Percentiles rank a stretch among this genome's conserved stretches.
phyloP scores from a whole-genome alignment of 371 early-diverging fungal genomes.

The Nosema granulosis region DNA sequence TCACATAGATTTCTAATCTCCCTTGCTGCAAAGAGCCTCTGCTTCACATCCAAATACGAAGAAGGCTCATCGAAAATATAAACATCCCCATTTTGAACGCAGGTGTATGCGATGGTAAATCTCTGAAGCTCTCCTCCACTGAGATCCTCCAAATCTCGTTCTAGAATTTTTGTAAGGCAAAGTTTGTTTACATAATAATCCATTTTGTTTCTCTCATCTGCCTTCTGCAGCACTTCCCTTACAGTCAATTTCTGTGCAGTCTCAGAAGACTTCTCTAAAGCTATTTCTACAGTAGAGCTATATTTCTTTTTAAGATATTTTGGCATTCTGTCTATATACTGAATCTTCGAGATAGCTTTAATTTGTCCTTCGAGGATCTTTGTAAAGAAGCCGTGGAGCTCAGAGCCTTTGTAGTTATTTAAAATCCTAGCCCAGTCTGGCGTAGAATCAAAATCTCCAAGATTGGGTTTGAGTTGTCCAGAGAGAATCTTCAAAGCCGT shows the following conservation, averaged over 20 bases:
- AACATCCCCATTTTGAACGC: conserved; percentile 82
- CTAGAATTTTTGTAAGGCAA: conserved; percentile 77
- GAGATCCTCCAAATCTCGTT: conserved; percentile 79
- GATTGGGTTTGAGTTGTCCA: conserved; percentile 93
- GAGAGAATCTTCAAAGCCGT: conserved; percentile 93
- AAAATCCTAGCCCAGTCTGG: conserved; percentile 94
- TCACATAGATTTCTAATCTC: conserved; percentile 80
- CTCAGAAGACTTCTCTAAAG: conserved; percentile 1
- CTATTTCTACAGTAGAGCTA: conserved; percentile 10
- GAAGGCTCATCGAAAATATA: conserved; percentile 99
- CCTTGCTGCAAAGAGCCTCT: conserved; percentile 89
- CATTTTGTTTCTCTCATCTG: conserved; percentile 72
- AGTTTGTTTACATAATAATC: conserved; percentile 64
- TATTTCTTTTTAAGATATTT: conserved; percentile 73
- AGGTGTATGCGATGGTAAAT: conserved; percentile 85
- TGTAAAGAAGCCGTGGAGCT: conserved; percentile 95
- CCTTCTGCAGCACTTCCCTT: conserved; percentile 72
- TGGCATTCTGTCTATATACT: conserved; percentile 91
- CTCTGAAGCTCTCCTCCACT: conserved; percentile 99
- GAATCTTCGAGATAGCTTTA: conserved; percentile 83
- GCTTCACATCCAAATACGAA: conserved; percentile 96
- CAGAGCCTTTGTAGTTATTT: conserved; percentile 91
- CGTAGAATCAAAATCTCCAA: conserved; percentile 74
- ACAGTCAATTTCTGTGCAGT: conserved; percentile 69
- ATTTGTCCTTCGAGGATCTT: conserved; percentile 74